Percentiles rank a stretch among this genome's conserved stretches.
phyloP scores from a whole-genome alignment of 805 yeast genomes.

The Spencermartinsiella europaea region DNA sequence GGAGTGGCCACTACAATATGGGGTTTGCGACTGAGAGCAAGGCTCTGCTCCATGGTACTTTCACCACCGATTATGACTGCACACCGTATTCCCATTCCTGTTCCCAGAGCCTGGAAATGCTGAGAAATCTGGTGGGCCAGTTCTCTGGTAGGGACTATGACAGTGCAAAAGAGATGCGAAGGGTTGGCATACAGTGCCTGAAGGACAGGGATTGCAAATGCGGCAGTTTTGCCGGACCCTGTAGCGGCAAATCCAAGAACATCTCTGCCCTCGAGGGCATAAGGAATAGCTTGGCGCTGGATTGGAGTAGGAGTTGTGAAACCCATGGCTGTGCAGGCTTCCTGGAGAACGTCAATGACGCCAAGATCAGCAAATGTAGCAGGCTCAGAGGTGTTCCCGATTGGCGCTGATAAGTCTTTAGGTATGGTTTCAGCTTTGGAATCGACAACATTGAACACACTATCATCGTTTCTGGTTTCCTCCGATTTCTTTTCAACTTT shows the following conservation, averaged over 20 bases:
- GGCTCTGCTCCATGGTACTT: slow-evolving; percentile 97
- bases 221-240: slow-evolving; percentile 98
- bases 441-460: not conserved
- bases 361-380: slow-evolving; percentile 32
- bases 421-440: not conserved
- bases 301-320: slow-evolving; percentile 87
- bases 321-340: slow-evolving; percentile 70
- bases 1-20: slow-evolving; percentile 96
- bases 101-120: slow-evolving; percentile 90
- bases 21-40: slow-evolving; percentile 89
- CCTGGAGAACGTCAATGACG: slow-evolving; percentile 46
- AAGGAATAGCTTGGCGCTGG: slow-evolving; percentile 86
- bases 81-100: slow-evolving; percentile 85
- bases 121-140: slow-evolving; percentile 65
- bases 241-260: slow-evolving; percentile 96
- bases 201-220: slow-evolving; percentile 92
- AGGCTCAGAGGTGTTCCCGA: too few relatives aligned
- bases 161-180: slow-evolving; percentile 81
- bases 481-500: slow-evolving; percentile 2
- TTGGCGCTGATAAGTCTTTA: not conserved
- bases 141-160: slow-evolving; percentile 69
- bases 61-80: slow-evolving; percentile 94
- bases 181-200: slow-evolving; percentile 89
- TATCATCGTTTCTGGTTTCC: not conserved
- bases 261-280: slow-evolving; percentile 85